Conservation (phyloP, 331 rosid genomes). For the Acacia concinna region DNA sequence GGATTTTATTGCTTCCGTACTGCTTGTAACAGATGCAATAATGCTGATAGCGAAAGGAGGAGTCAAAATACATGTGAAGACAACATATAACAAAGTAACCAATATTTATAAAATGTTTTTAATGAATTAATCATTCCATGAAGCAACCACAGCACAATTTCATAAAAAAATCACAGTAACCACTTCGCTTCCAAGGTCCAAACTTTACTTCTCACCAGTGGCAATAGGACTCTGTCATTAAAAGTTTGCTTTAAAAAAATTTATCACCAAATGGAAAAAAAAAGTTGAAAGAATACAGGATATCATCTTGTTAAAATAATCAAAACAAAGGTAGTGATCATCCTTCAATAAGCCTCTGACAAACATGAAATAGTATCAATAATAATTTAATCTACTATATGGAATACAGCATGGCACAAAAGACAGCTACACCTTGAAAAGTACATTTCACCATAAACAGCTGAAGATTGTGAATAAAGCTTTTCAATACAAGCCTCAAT, state of each 20-base stretch:
- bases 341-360: neutral
- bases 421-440: neutral
- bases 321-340: neutral
- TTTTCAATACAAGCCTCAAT: neutral
- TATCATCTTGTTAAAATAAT: neutral
- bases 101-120: slow-evolving; percentile 2
- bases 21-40: slow-evolving; percentile 88
- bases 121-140: neutral
- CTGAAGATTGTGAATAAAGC: neutral
- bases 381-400: neutral
- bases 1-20: slow-evolving; percentile 71
- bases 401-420: neutral
- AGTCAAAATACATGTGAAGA: slow-evolving; percentile 25
- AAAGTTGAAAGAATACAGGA: neutral
- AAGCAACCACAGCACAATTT: neutral
- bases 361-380: neutral
- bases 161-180: neutral
- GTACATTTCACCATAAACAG: neutral
- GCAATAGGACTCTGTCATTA: neutral
- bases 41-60: slow-evolving; percentile 52
- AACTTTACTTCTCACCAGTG: neutral
- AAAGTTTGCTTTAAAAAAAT: neutral
- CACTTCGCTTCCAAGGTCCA: neutral
- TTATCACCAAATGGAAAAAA: neutral
- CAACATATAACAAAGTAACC: neutral